A percentile compares a stretch with the other conserved stretches of the same genome.
Evolutionary conservation across 2,329 filamentous ascomycete genomes (phyloP).

Genomic region (Stemphylium beticola): DNA sequence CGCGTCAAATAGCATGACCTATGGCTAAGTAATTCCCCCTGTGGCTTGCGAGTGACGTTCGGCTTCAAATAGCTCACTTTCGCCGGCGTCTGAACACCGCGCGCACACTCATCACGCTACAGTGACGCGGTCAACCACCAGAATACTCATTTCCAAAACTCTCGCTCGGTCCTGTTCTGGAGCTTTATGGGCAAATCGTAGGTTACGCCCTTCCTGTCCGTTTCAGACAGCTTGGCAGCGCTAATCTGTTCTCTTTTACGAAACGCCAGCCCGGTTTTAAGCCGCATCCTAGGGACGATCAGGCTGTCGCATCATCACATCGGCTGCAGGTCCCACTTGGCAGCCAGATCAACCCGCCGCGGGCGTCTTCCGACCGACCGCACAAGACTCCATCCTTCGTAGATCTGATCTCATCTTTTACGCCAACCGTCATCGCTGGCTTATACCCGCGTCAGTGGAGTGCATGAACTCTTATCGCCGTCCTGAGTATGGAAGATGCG

Average conservation of each 20-base stretch:
- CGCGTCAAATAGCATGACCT: too few species aligned
- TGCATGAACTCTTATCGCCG: not conserved
- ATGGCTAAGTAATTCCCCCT: too few species aligned
- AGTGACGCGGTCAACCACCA: too few species aligned
- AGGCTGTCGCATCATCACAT: slow-evolving; percentile 2
- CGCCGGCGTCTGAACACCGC: too few species aligned
- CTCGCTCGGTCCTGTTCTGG: too few species aligned
- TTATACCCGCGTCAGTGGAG: not conserved
- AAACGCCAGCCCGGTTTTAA: not conserved
- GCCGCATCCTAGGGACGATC: slow-evolving; percentile 8
- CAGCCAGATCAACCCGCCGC: not conserved
- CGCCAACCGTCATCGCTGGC: not conserved
- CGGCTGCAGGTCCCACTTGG: slow-evolving; percentile 13
- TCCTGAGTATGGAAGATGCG: not conserved
- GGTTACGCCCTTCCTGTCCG: too few species aligned
- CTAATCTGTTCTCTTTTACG: not conserved
- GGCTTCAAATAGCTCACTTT: too few species aligned
- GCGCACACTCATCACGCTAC: too few species aligned
- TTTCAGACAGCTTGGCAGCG: slow-evolving; percentile 1
- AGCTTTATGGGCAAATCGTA: too few species aligned
- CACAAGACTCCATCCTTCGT: not conserved
- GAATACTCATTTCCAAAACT: too few species aligned
- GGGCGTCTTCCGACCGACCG: not conserved
- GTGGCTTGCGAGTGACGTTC: too few species aligned
- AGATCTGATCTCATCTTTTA: not conserved